Base-by-base conservation (phyloP, 176 grass and related monocot species). In the Avena atlantica region DNA sequence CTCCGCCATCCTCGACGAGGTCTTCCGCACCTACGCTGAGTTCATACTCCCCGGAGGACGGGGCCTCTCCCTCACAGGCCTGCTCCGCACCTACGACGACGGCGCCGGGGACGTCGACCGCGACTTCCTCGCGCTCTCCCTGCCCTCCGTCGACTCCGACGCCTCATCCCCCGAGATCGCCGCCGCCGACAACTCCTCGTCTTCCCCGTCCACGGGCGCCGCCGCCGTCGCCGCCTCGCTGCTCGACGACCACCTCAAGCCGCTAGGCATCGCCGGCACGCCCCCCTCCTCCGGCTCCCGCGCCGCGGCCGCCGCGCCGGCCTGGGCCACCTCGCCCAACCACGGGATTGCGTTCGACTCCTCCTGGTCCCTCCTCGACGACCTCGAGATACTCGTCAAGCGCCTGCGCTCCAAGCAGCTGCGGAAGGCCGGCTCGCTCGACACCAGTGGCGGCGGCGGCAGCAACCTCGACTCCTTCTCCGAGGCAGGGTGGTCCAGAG, bases 401-500 rank as follows among this genome's bases (percentile, higher is more conserved):
- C 93, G 89, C 80, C 97, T 99, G 14, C 94, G 97, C 81, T 96
- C 92, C 9, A 99, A 96, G 83, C 97, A 96, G 74, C 90, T 86
- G 63, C 89, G 87, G 55, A 94, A 90, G 70, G 78, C 85, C 23
- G 14, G 78, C n/a, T 83, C 84, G 62, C 9, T 80, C 55, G 61
- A 78, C 59, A 59, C 70, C 37, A 78, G 36, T n/a, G 80, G 37
- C 72, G 73, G 37, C 72, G 73, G 70, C 70, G 72, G 44, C 70
- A 92, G 79, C 81, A 91, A 81, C 50, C 94, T 98, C 52, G 92
- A 94, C 62, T 94, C 94, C 58, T 93, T 96, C 81, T 99, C 97
- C 0, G 97, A 99, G 78, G 87, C 92, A n/a, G 97, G 97, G n/a
- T 99, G 97, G 97, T 99, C 97, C 49, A 86, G 94, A 42, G 94